phyloP scores from a whole-genome alignment of 2,329 filamentous ascomycete species.

The Colletotrichum horii region DNA sequence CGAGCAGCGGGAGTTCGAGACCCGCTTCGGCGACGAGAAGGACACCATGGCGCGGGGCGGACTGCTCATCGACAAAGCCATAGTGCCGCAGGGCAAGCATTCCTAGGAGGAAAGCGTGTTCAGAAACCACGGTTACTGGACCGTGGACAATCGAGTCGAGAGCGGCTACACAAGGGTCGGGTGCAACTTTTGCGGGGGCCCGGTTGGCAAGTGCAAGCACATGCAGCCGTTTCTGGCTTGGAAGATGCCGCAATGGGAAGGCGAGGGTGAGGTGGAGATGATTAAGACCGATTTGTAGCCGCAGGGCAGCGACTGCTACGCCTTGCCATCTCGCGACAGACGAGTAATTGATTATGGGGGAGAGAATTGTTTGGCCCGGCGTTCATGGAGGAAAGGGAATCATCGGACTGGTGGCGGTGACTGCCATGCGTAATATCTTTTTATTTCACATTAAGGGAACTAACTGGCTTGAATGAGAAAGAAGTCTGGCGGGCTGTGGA shows the following conservation, averaged over 20 bases:
- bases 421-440: constrained; percentile 1
- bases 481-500: background rate
- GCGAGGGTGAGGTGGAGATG: background rate
- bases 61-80: constrained; percentile 68
- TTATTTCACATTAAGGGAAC: background rate
- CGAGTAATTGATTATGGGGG: background rate
- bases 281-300: background rate
- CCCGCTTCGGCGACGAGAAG: constrained; percentile 74
- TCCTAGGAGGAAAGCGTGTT: background rate
- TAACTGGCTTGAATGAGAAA: background rate
- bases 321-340: background rate
- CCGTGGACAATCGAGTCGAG: background rate
- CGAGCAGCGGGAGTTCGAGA: constrained; percentile 75
- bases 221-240: background rate
- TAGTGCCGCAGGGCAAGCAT: constrained; percentile 52
- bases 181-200: background rate
- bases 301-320: background rate
- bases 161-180: background rate
- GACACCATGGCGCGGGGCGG: constrained; percentile 56
- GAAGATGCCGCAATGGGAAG: background rate
- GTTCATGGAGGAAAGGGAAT: background rate
- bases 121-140: background rate
- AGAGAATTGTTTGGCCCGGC: constrained; percentile 6
- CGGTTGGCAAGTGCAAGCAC: background rate
- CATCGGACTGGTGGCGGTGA: background rate